phyloP scores from a whole-genome alignment of 1,284 basidiomycete species.

The Bondarzewia mesenterica region DNA sequence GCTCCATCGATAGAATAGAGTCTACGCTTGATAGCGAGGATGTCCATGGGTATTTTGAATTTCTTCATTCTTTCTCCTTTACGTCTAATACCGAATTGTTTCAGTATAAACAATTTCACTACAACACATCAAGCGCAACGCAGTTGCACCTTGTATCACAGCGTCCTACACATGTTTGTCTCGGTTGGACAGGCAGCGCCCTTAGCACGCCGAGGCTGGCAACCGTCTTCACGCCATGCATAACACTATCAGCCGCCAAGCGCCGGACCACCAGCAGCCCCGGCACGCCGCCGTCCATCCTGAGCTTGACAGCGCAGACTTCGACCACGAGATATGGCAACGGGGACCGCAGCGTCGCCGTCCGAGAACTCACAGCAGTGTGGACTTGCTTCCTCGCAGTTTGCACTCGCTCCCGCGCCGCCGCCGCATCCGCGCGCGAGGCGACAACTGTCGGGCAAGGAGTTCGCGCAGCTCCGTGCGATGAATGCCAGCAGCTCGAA shows the following conservation, averaged over 20 bases:
- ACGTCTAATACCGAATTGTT: too few relatives aligned
- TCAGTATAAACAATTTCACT: too few relatives aligned
- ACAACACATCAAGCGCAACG: too few relatives aligned
- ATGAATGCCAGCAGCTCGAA: background rate
- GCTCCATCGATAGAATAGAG: too few relatives aligned
- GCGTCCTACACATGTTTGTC: too few relatives aligned
- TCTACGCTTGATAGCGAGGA: too few relatives aligned
- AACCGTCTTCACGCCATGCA: background rate
- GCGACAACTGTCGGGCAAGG: constrained; percentile 5
- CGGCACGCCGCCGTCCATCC: background rate
- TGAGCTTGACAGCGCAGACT: background rate
- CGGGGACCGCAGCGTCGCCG: background rate
- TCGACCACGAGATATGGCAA: background rate
- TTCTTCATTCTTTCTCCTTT: too few relatives aligned
- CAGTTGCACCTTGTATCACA: too few relatives aligned
- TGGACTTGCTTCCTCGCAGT: constrained; percentile 21
- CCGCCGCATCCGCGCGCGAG: background rate
- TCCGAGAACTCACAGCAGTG: constrained; percentile 14
- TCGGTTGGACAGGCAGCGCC: too few relatives aligned
- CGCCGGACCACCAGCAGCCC: background rate
- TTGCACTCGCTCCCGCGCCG: constrained; percentile 19
- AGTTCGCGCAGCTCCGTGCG: constrained; percentile 3
- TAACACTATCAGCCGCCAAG: background rate
- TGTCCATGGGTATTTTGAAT: too few relatives aligned
- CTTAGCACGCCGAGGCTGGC: background rate